Percentiles rank a stretch among this genome's conserved stretches.
phyloP scores from a whole-genome alignment of 2,329 filamentous ascomycete genomes.

The Microcyclosporella mali region DNA sequence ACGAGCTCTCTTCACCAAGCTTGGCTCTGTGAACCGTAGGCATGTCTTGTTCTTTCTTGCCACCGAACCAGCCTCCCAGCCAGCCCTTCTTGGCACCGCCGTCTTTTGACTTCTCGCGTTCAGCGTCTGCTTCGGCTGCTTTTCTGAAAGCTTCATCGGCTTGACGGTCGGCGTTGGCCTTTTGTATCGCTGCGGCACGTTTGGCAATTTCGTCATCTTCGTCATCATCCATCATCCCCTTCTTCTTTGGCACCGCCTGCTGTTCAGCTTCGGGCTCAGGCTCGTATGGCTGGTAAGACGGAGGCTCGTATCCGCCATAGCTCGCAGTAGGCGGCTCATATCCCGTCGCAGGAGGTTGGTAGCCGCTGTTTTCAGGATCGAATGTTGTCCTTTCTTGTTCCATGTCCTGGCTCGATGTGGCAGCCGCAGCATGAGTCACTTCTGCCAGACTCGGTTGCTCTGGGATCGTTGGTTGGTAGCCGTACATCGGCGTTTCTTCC shows the following conservation, averaged over 20 bases:
- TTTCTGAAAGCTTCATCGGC: conserved; percentile 81
- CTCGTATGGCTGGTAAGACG: conserved; percentile 48
- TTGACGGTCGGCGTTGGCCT: conserved; percentile 55
- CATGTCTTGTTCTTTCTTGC: conserved; percentile 54
- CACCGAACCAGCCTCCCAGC: conserved; percentile 76
- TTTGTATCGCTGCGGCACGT: conserved; percentile 47
- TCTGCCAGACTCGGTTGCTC: conserved; percentile 1
- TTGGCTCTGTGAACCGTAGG: conserved; percentile 62
- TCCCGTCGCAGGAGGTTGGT: conserved; percentile 42
- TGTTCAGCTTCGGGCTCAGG: conserved; percentile 45
- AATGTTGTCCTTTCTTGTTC: conserved; percentile 1
- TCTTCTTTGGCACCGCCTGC: conserved; percentile 57
- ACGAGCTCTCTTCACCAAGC: conserved; percentile 84
- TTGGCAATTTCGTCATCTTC: conserved; percentile 52
- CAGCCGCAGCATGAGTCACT: conserved; percentile 7
- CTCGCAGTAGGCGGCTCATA: conserved; percentile 54
- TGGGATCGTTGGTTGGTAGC: conserved; percentile 10
- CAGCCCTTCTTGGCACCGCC: conserved; percentile 45
- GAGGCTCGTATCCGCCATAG: conserved; percentile 51
- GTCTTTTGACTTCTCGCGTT: conserved; percentile 49
- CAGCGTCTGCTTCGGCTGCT: conserved; percentile 67
- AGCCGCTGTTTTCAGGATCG: conserved; percentile 13
- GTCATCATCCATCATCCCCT: conserved; percentile 72
- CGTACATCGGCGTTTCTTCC: conserved; percentile 20
- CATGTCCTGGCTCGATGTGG: conserved; percentile 3